Evolutionary conservation across 306 rosid species (phyloP).

Genomic region (Lupinus albus): DNA sequence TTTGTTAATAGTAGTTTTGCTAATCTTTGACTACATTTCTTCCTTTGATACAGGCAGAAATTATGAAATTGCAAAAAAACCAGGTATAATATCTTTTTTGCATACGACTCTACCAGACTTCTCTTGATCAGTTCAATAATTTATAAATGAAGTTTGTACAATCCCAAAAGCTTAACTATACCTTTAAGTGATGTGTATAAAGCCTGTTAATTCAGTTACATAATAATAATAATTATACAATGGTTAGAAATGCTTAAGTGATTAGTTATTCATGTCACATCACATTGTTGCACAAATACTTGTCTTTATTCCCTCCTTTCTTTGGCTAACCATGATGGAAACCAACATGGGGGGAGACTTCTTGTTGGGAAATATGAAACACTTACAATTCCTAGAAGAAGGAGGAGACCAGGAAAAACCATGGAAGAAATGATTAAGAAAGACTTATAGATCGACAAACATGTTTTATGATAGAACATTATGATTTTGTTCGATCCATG

Average conservation of each 20-base stretch:
- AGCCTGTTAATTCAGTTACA: too few species aligned
- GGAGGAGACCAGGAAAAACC: too few species aligned
- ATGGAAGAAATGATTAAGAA: too few species aligned
- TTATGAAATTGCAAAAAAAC: conserved; percentile 66
- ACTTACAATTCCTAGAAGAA: too few species aligned
- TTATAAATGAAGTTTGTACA: not conserved
- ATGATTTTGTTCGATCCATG: too few species aligned
- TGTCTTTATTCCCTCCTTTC: not conserved
- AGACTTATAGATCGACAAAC: too few species aligned
- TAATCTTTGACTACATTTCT: conserved; percentile 38
- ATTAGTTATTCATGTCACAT: not conserved
- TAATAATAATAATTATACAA: too few species aligned
- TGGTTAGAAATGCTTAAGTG: not conserved
- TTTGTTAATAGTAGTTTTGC: not conserved
- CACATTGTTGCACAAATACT: not conserved
- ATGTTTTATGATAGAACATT: too few species aligned
- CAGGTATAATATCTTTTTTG: conserved; percentile 50
- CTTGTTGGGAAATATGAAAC: conserved; percentile 19
- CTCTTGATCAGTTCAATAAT: conserved; percentile 2
- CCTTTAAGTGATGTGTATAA: not conserved
- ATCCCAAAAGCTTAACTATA: too few species aligned
- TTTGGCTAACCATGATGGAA: not conserved
- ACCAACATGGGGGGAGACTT: not conserved
- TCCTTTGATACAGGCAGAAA: conserved; percentile 63
- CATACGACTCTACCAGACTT: not conserved